phyloP scores from a whole-genome alignment of 768 basidiomycete genomes.

The Lyophyllum semitale region DNA sequence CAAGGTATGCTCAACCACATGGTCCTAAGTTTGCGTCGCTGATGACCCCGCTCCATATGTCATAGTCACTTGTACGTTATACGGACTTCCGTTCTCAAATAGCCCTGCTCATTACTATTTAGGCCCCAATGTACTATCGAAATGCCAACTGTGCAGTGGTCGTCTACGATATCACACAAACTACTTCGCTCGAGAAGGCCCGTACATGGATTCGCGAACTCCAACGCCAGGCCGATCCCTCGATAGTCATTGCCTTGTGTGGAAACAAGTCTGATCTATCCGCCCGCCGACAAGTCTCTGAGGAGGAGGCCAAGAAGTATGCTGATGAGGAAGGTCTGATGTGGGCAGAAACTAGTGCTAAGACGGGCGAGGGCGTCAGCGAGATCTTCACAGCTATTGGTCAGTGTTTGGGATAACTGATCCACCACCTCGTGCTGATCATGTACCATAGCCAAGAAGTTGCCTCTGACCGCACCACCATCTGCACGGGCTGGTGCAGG shows the following conservation, averaged over 20 bases:
- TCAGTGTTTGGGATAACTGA: constrained; percentile 31
- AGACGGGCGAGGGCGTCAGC: constrained; percentile 83
- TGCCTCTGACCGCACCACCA: constrained; percentile 79
- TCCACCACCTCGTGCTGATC: constrained; percentile 8
- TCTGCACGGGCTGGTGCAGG: constrained; percentile 58
- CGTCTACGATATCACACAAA: constrained; percentile 94
- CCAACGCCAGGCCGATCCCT: constrained; percentile 96
- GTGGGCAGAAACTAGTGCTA: constrained; percentile 93
- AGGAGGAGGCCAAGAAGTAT: constrained; percentile 91
- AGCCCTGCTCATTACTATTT: background rate
- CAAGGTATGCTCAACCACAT: constrained; percentile 54
- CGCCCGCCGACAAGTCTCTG: constrained; percentile 80
- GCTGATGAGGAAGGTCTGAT: constrained; percentile 90
- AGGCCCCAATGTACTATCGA: constrained; percentile 97
- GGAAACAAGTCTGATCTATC: constrained; percentile 94
- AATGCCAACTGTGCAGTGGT: constrained; percentile 94
- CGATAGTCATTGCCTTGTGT: constrained; percentile 93
- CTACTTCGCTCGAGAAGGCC: constrained; percentile 91
- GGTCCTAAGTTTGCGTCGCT: constrained; percentile 12
- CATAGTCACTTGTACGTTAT: constrained; percentile 42
- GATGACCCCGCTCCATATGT: constrained; percentile 5
- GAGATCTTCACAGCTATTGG: constrained; percentile 88
- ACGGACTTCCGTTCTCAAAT: constrained; percentile 8
- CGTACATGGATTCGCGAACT: constrained; percentile 96
- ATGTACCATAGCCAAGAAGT: constrained; percentile 69